Evolutionary conservation across 805 yeast species (phyloP).

Genomic region (Yarrowia sp.): DNA sequence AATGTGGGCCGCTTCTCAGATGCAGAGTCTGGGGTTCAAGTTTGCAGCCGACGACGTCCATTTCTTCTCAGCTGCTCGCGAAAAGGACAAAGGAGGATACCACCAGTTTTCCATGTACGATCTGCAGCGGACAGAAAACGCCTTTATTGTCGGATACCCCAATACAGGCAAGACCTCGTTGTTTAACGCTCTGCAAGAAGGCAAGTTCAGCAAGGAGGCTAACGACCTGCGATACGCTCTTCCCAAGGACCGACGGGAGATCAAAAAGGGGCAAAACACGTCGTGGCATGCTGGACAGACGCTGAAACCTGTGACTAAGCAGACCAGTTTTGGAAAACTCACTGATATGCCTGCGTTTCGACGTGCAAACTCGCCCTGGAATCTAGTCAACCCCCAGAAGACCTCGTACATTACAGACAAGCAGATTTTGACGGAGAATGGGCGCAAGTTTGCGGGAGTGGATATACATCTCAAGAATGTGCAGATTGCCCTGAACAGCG

Average conservation of each 20-base stretch:
- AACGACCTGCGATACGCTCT: conserved; percentile 6
- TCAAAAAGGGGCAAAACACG: conserved; percentile 15
- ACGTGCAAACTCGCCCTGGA: conserved; percentile 22
- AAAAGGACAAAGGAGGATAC: background rate
- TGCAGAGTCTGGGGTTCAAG: conserved; percentile 28
- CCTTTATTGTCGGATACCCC: conserved; percentile 16
- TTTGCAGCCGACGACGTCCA: conserved; percentile 12
- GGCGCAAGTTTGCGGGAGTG: conserved; percentile 4
- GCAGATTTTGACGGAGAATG: conserved; percentile 19
- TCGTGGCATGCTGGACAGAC: conserved; percentile 30
- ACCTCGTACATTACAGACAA: conserved; percentile 25
- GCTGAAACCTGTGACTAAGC: background rate
- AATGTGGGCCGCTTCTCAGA: conserved; percentile 31
- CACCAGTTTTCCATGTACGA: conserved; percentile 17
- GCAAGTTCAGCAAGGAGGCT: background rate
- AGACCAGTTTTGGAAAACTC: background rate
- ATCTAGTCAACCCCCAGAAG: background rate
- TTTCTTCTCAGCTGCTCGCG: conserved; percentile 24
- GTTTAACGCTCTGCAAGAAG: conserved; percentile 9
- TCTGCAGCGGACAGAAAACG: conserved; percentile 3
- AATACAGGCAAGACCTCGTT: conserved; percentile 28
- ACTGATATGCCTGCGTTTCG: conserved; percentile 25
- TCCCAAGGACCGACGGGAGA: background rate
- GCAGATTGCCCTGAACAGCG: conserved; percentile 13
- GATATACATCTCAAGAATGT: background rate